Evolutionary conservation across 257 asterid species (phyloP).

Genomic region (Schizonepeta tenuifolia): DNA sequence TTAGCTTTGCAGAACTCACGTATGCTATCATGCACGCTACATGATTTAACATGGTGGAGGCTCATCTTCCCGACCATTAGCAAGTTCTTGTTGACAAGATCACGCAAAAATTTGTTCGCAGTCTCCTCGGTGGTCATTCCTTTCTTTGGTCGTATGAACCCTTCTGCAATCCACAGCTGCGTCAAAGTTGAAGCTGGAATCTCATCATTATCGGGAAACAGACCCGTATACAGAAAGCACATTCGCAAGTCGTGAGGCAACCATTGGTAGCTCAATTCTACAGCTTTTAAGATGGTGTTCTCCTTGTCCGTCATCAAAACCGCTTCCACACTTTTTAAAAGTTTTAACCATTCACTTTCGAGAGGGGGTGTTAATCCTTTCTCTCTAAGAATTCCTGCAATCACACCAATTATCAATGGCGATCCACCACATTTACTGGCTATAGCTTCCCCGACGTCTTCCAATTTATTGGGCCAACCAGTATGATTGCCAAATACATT

Average conservation of each 20-base stretch:
- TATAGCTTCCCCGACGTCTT: not conserved
- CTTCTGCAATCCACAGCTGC: conserved; percentile 13
- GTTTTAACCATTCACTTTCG: no score
- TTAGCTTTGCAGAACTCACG: conserved; percentile 37
- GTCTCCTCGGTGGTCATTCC: not conserved
- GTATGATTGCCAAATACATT: not conserved
- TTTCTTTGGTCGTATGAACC: not conserved
- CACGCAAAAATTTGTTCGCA: not conserved
- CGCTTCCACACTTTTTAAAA: no score
- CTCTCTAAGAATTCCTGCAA: no score
- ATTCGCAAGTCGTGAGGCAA: conserved; percentile 2
- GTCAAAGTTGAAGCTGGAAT: not conserved
- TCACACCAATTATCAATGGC: not conserved
- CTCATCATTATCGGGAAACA: not conserved
- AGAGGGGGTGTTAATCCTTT: no score
- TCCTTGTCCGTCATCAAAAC: no score
- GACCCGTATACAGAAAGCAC: not conserved
- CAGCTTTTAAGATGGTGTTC: no score
- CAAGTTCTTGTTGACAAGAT: conserved; percentile 5
- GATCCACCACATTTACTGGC: not conserved
- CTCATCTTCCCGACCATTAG: not conserved
- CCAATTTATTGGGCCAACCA: not conserved
- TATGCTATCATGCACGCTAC: conserved; percentile 43
- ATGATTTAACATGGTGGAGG: conserved; percentile 32
- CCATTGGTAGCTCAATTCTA: no score